These are phyloP conservation scores for Closterium sp. DNA, from an alignment of 139 green algal genomes.

Conservation along the genomic window DNA sequence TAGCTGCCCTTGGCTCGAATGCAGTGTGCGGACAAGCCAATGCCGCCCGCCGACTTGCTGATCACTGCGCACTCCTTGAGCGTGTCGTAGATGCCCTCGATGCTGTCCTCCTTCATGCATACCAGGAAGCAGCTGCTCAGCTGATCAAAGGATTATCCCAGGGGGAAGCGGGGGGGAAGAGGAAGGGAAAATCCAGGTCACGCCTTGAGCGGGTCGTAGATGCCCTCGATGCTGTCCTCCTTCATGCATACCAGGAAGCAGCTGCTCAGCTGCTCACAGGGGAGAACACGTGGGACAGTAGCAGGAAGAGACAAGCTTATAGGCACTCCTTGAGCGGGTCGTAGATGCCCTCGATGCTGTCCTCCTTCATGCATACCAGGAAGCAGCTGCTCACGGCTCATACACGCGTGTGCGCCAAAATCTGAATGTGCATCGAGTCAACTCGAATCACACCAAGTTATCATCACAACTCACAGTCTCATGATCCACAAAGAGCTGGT, in stretches of 20 bases:
- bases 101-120: slow-evolving; percentile 89
- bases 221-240: slow-evolving; percentile 91
- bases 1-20: slow-evolving; percentile 88
- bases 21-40: slow-evolving; percentile 94
- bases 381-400: slow-evolving; percentile 84
- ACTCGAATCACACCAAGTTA: too few relatives aligned
- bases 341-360: slow-evolving; percentile 98
- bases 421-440: too few relatives aligned
- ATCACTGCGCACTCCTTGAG: slow-evolving; percentile 97
- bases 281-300: too few relatives aligned
- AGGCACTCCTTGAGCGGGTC: slow-evolving; percentile 98
- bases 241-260: slow-evolving; percentile 98
- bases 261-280: slow-evolving; percentile 75
- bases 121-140: slow-evolving; percentile 94
- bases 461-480: too few relatives aligned
- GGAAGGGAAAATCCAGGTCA: slow-evolving; percentile 41
- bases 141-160: slow-evolving; percentile 58
- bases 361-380: slow-evolving; percentile 90
- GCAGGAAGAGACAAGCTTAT: too few relatives aligned
- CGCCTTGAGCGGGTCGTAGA: slow-evolving; percentile 99
- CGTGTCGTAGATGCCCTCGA: slow-evolving; percentile 99
- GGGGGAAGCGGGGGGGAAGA: background rate
- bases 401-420: too few relatives aligned
- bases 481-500: too few relatives aligned
- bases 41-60: slow-evolving; percentile 91